A percentile compares a stretch with the other conserved stretches of the same genome.
These are phyloP conservation scores for Chrysoporthe deuterocubensis DNA, from an alignment of 2,329 filamentous ascomycete genomes.

Conservation along the genomic window DNA sequence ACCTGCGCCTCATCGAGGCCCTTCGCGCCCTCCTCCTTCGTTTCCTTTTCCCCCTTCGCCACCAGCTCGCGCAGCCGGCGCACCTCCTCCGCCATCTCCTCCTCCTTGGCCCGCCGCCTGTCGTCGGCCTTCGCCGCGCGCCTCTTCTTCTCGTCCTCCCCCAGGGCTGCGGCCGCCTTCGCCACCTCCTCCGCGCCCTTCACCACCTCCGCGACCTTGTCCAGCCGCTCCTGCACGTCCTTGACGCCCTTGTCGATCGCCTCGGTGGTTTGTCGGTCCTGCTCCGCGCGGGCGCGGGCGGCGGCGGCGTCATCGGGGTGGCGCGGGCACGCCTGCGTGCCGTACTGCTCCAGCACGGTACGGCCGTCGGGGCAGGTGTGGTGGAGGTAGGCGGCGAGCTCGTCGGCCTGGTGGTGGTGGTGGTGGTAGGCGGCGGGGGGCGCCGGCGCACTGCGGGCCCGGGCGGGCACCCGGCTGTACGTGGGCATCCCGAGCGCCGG, in stretches of 20 bases:
- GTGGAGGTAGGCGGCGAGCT: conserved; percentile 6
- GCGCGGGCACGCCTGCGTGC: background rate
- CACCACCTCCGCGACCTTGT: conserved; percentile 4
- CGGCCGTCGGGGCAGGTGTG: background rate
- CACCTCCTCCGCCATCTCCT: conserved; percentile 11
- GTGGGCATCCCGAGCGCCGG: background rate
- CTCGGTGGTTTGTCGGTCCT: background rate
- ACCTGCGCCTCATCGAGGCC: conserved; percentile 9
- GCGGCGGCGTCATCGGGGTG: background rate
- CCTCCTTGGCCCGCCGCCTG: conserved; percentile 3
- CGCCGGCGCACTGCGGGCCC: background rate
- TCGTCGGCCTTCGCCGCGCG: conserved; percentile 9
- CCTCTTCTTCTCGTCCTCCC: conserved; percentile 13
- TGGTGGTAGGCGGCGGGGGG: background rate
- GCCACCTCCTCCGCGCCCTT: conserved; percentile 11
- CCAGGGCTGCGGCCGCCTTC: background rate
- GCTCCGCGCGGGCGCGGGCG: conserved; percentile 1
- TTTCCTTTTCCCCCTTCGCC: background rate
- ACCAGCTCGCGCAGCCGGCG: conserved; percentile 12
- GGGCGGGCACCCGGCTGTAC: conserved; percentile 10
- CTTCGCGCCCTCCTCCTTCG: background rate
- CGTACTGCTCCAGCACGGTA: background rate
- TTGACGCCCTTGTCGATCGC: conserved; percentile 5
- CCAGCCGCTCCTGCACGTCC: conserved; percentile 9
- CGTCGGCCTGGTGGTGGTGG: conserved; percentile 1